Percentiles rank a stretch among this genome's conserved stretches.
These are phyloP conservation scores for Botryotinia globosa DNA, from an alignment of 2,329 filamentous ascomycete species.

Conservation along the genomic window DNA sequence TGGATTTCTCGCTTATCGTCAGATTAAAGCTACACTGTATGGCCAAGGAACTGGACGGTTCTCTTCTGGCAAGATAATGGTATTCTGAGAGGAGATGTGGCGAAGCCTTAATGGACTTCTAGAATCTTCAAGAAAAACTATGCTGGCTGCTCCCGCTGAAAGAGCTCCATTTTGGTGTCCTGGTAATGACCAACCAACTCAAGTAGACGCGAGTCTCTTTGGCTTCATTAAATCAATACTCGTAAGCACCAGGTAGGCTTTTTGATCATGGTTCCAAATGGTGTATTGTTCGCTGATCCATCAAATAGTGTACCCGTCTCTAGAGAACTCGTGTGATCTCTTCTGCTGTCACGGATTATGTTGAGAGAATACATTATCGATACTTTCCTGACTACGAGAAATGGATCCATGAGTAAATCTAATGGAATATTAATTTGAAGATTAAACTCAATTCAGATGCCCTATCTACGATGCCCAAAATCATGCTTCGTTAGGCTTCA, in stretches of 20 bases:
- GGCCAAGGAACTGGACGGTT: conserved; percentile 56
- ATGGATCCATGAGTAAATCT: conserved; percentile 28
- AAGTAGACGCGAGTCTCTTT: conserved; percentile 56
- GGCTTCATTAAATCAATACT: conserved; percentile 55
- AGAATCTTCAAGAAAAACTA: conserved; percentile 34
- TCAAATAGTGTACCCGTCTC: conserved; percentile 47
- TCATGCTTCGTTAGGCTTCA: not conserved
- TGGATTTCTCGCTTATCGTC: conserved; percentile 49
- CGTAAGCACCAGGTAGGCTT: conserved; percentile 53
- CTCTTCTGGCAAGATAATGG: conserved; percentile 47
- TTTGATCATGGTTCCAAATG: not conserved
- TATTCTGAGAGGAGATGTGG: conserved; percentile 53
- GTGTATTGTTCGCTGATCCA: not conserved
- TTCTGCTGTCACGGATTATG: conserved; percentile 54
- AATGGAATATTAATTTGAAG: too few relatives aligned
- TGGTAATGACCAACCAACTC: conserved; percentile 51
- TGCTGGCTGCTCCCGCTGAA: not conserved
- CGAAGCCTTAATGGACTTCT: conserved; percentile 48
- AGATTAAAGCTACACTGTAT: conserved; percentile 45
- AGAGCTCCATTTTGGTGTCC: conserved; percentile 53
- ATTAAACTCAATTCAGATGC: not conserved
- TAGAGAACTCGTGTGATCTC: conserved; percentile 44
- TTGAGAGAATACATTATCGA: conserved; percentile 50
- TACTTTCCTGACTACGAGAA: conserved; percentile 58
- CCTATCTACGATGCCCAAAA: not conserved